Conservation (phyloP, 306 rosid species). For the Glycyrrhiza uralensis region DNA sequence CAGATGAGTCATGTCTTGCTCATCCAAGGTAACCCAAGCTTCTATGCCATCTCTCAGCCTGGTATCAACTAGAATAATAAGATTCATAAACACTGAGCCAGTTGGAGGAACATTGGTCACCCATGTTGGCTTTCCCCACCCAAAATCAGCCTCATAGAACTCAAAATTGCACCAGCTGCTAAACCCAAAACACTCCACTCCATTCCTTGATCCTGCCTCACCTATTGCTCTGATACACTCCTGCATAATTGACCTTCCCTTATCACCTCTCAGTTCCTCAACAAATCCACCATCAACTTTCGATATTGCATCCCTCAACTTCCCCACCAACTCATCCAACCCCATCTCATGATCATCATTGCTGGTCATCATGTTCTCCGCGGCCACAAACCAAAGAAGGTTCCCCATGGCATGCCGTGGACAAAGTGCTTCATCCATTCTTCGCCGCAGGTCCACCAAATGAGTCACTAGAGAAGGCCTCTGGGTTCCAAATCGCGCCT, state of each 20-base stretch:
- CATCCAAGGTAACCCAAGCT: conserved; percentile 36
- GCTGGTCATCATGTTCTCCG: not conserved
- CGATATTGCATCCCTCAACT: conserved; percentile 15
- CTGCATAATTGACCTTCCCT: not conserved
- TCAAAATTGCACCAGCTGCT: conserved; percentile 33
- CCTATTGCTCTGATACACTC: not conserved
- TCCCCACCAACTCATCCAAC: conserved; percentile 5
- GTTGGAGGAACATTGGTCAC: conserved; percentile 8
- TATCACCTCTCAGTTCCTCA: not conserved
- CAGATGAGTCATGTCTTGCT: not conserved
- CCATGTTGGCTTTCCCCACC: conserved; percentile 43
- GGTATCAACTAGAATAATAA: not conserved
- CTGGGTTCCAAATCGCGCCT: not conserved
- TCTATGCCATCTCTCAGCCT: conserved; percentile 29
- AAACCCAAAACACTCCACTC: conserved; percentile 20
- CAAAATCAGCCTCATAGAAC: conserved; percentile 35
- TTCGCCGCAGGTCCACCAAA: conserved; percentile 30
- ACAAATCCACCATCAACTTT: not conserved
- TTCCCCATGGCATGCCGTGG: conserved; percentile 39
- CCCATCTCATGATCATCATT: not conserved
- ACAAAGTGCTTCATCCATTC: conserved; percentile 16
- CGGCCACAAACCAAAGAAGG: conserved; percentile 27
- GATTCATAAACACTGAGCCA: conserved; percentile 20
- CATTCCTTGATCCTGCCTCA: not conserved
- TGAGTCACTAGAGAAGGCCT: conserved; percentile 32